Percentiles rank a stretch among this genome's conserved stretches.
phyloP scores from a whole-genome alignment of 2,329 filamentous ascomycete genomes.

The Drechslera avenae region DNA sequence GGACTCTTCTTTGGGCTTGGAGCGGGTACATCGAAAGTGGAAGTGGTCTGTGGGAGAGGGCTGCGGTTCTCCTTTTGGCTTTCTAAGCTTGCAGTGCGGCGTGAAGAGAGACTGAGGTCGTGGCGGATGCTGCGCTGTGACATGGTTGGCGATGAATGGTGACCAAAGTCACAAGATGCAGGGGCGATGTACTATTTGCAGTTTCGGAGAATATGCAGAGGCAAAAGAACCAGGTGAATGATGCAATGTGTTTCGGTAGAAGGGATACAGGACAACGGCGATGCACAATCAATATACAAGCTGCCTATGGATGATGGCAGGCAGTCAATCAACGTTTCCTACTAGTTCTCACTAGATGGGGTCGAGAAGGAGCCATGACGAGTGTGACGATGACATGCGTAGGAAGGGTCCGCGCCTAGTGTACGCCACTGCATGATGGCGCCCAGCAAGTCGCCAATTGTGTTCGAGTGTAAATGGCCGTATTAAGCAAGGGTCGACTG shows the following conservation, averaged over 20 bases:
- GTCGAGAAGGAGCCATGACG: conserved; percentile 2
- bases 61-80: not conserved
- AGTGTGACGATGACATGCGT: conserved; percentile 10
- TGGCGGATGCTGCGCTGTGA: conserved; percentile 11
- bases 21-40: conserved; percentile 4
- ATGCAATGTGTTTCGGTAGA: too few relatives aligned
- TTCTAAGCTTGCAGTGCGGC: conserved; percentile 6
- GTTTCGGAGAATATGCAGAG: not conserved
- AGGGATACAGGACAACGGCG: too few relatives aligned
- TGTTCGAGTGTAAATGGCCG: too few relatives aligned
- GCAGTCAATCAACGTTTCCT: not conserved
- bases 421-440: not conserved
- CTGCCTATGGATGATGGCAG: not conserved
- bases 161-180: too few relatives aligned
- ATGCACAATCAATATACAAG: not conserved
- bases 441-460: not conserved
- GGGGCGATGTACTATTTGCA: not conserved
- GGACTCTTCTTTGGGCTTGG: conserved; percentile 10
- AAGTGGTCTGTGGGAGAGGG: not conserved
- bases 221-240: not conserved
- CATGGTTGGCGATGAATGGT: not conserved
- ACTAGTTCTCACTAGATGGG: not conserved
- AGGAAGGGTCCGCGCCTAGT: conserved; percentile 7
- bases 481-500: not conserved
- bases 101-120: conserved; percentile 13